These are phyloP conservation scores for Cystobasidium slooffiae DNA, from an alignment of 1,284 basidiomycete species.

Conservation along the genomic window DNA sequence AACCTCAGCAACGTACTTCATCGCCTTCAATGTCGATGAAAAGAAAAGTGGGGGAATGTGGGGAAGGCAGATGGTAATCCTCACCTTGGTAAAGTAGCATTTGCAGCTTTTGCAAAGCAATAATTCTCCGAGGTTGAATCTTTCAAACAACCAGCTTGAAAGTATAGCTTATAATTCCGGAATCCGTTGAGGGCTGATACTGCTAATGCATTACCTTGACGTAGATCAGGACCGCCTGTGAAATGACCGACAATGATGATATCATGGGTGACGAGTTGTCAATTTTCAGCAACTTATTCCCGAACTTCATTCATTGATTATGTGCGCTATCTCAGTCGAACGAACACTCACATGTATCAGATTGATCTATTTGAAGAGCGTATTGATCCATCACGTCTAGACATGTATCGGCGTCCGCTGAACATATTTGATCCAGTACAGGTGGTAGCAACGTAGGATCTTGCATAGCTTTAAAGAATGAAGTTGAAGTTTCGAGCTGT, in stretches of 20 bases:
- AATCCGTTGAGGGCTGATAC: conserved; percentile 50
- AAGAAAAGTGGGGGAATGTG: too few relatives aligned
- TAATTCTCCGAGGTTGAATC: conserved; percentile 45
- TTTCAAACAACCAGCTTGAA: conserved; percentile 48
- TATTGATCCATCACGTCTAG: conserved; percentile 45
- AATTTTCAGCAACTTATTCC: too few relatives aligned
- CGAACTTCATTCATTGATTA: too few relatives aligned
- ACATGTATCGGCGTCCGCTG: conserved; percentile 44
- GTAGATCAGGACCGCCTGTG: conserved; percentile 48
- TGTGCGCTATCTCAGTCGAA: too few relatives aligned
- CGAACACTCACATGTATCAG: conserved; percentile 16
- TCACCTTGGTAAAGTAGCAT: conserved; percentile 32
- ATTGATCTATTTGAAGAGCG: conserved; percentile 42
- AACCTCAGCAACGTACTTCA: too few relatives aligned
- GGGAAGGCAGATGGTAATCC: background rate
- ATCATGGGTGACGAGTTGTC: too few relatives aligned
- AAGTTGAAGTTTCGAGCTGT: conserved; percentile 49
- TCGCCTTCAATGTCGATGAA: background rate
- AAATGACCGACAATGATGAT: background rate
- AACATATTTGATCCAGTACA: conserved; percentile 50
- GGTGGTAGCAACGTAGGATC: conserved; percentile 47
- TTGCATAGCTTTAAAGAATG: conserved; percentile 48
- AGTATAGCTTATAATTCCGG: conserved; percentile 47
- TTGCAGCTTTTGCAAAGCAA: conserved; percentile 51
- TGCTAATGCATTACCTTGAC: conserved; percentile 49